Evolutionary conservation across 176 grass and related monocot species (phyloP), one percentile per base, ranked within the genome.

Genomic region (Microstegium vimineum): DNA sequence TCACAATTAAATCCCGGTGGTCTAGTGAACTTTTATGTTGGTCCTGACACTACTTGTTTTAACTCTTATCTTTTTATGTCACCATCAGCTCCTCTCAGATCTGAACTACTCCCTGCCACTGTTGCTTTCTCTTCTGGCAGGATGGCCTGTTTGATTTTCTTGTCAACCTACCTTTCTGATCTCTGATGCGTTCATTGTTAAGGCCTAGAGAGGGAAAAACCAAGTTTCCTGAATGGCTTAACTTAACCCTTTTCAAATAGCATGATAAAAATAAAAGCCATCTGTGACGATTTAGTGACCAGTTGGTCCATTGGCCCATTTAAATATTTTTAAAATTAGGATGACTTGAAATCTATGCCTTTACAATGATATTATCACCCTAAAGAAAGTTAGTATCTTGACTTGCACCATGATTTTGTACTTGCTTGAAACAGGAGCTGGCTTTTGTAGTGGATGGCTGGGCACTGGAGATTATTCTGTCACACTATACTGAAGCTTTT

Each of bases 361-460:
- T 66, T 31, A 34, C 6, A 0, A 42, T 62, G 60, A 40, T 37
- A 82, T 82, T 7, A 86, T 17, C 52, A 68, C 37, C 75, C 13
- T 65, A 27, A 74, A 68, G 66, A 61, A 72, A 83, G 46, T 78
- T 61, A 36, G 65, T 68, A 57, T 80, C 71, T 69, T 59, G 18
- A 76, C 33, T 65, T 70, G 61, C 64, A 65, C 4, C 56, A 38
- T 86, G 61, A 45, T 54, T 38, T 72, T 62, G 10, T 83, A 73
- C 78, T 86, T 80, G 25, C 62, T 72, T 80, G 49, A 73, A 67
- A 70, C 79, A 98, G 95, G 95, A 98, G 43, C 84, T 98, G 70
- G 95, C 95, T 84, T 98, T 98, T 82, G 95, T 93, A 82, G 95
- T 98, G 49, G 95, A 98, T 91, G 95, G 95, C 66, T 98, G 95